Conservation (phyloP, 805 yeast species). For the Candida silvatica region DNA sequence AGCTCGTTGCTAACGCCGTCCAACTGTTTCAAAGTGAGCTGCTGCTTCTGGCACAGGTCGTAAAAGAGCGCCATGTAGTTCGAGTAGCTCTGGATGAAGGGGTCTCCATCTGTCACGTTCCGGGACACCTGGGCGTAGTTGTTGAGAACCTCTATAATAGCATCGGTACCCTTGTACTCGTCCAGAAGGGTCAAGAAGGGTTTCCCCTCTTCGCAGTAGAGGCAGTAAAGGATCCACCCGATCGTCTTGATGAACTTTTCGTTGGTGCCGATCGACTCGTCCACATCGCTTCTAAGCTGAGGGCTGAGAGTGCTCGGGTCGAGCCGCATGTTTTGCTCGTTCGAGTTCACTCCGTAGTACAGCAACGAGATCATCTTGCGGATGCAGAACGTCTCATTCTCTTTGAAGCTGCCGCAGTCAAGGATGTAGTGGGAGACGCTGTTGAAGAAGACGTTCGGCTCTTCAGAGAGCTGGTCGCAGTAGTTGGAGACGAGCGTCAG, state of each 20-base stretch:
- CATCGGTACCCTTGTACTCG: constrained; percentile 44
- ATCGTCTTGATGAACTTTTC: constrained; percentile 23
- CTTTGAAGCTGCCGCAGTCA: constrained; percentile 22
- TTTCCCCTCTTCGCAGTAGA: constrained; percentile 3
- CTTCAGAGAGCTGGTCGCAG: constrained; percentile 13
- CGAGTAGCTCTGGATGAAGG: constrained; percentile 15
- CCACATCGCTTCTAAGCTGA: constrained; percentile 13
- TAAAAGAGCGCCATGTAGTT: constrained; percentile 41
- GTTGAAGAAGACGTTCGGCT: constrained; percentile 17
- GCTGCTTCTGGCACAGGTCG: constrained; percentile 44
- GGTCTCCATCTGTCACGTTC: constrained; percentile 24
- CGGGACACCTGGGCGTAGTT: constrained; percentile 27
- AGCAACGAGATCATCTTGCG: constrained; percentile 40
- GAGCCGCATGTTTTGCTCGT: constrained; percentile 14
- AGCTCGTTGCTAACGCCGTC: constrained; percentile 33
- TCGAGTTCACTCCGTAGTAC: constrained; percentile 21
- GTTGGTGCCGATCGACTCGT: constrained; percentile 15
- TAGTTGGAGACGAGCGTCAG: constrained; percentile 23
- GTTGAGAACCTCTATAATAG: constrained; percentile 23
- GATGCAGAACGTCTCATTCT: constrained; percentile 35
- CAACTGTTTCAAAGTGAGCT: constrained; percentile 34
- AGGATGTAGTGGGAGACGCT: constrained; percentile 19
- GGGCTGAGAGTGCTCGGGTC: constrained; percentile 10
- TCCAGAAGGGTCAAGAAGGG: constrained; percentile 35
- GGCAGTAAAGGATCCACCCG: constrained; percentile 23